Evolutionary conservation across 2,329 filamentous ascomycete species (phyloP), one percentile per base, ranked within the genome.

Genomic region (Pseudogymnoascus sp.): DNA sequence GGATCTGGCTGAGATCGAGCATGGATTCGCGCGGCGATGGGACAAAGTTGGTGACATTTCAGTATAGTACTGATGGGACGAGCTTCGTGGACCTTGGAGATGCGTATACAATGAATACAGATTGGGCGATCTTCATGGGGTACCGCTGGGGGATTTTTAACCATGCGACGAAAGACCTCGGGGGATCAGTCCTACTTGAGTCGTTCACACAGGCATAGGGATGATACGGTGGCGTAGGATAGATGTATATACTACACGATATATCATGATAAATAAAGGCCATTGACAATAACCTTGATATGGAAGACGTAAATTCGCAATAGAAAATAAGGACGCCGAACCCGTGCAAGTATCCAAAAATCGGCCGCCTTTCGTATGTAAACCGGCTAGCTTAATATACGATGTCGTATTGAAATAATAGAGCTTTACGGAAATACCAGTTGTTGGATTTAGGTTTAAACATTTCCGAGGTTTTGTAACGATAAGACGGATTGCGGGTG

Each of bases 101-200:
- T 55, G 65, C 70, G 0, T 76, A 74, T 8, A 67, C 70, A 4
- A 65, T 82, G 65, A 74, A 72, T 63, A 76, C 67, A 12, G 71
- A 74, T 7, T 82, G 78, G 78, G 65, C 72, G 3, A 80, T 76
- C 67, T 82, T 81, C 59, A 75, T 78, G 63, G 79, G 77, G 0
- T 81, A 81, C 63, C 72, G 79, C 0, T 81, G 72, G 65, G 79
- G 75, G 0, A 76, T 80, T 13, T 81, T 82, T 65, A 81, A 81
- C 65, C 79, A 73, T 69, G 79, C 78, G 0, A 80, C 79, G 3
- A 72, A 71, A 39, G 68, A 66, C 0, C 65, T 79, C 4, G 78
- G 78, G 0, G 79, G 79, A 3, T 70, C 68, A 5, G 68, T 74
- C 12, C 59, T 55, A 35, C 65, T 72, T 25, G 48, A 60, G 6